Base-by-base conservation (phyloP, 331 rosid genomes). In the Pyracantha coccinea region DNA sequence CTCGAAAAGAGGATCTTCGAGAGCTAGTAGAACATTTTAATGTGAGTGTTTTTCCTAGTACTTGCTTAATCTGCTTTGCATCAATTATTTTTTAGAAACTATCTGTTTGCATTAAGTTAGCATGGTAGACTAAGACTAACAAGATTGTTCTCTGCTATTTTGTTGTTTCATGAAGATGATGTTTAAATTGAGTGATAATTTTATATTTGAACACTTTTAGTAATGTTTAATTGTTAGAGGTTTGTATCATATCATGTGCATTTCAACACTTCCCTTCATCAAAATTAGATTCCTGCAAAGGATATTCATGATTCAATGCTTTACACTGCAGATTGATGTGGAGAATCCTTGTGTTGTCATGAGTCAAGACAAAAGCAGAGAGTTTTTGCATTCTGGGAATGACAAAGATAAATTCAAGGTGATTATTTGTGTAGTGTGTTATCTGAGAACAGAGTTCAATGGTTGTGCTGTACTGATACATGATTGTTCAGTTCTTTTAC, bases 291-390 rank as follows among this genome's bases (percentile, higher is more conserved):
- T 7, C 67, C 19, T 50, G 67, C 74, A 21, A 68, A 65, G 27
- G 41, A 5, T 58, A 29, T 75, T 35, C 73, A 78, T 44, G 76
- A 24, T 23, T 27, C 52, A 38, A 17, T 71, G 71, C 19, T 31
- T 82, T 76, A 57, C 47, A 41, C 2, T 82, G 78, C 87, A 94
- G 99, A 94, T 94, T 81, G 99, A 94, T 85, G 96, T 92, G 53
- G 99, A 94, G 78, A 94, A 94, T 85, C 99, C 99, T 0, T 94
- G 99, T 41, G 96, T 94, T 64, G 82, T 92, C 75, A 94, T 94
- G 99, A 90, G 88, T 85, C 99, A 94, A 81, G 99, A 94, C 82
- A 88, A 89, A 87, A 94, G 99, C 82, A 85, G 97, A 83, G 99
- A 94, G 72, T 94, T 94, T 81, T 85, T 94, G 80, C 99, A 94